Conservation (phyloP, 768 basidiomycete genomes). For the Xerocomellus amylosporus region DNA sequence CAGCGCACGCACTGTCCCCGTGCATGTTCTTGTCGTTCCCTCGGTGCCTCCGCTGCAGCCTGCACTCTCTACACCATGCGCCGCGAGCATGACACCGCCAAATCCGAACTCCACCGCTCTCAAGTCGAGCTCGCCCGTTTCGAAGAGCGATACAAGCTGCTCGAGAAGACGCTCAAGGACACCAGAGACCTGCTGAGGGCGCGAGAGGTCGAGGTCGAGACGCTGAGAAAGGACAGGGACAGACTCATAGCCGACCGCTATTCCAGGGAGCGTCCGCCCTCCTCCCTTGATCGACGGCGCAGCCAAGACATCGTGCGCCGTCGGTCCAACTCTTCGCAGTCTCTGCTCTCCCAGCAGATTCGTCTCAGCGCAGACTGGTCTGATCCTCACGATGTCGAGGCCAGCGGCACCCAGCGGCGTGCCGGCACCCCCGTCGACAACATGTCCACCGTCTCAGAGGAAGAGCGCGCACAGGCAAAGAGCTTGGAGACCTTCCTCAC, state of each 20-base stretch:
- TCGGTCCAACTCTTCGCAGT: conserved; percentile 32
- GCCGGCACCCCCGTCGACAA: conserved; percentile 19
- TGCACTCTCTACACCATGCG: conserved; percentile 41
- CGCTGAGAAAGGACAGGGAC: conserved; percentile 43
- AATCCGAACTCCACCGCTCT: conserved; percentile 53
- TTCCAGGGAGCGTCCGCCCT: conserved; percentile 18
- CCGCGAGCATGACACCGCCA: conserved; percentile 56
- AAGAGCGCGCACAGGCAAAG: conserved; percentile 56
- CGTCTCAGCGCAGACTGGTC: conserved; percentile 35
- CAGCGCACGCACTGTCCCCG: conserved; percentile 34
- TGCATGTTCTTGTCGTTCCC: conserved; percentile 31
- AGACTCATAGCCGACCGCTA: conserved; percentile 24
- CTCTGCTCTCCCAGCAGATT: conserved; percentile 29
- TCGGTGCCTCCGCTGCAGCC: conserved; percentile 41
- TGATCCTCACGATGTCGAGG: conserved; percentile 22
- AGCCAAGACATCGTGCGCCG: conserved; percentile 27
- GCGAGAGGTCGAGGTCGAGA: conserved; percentile 61
- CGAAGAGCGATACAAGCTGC: conserved; percentile 58
- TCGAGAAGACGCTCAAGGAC: conserved; percentile 64
- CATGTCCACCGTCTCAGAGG: conserved; percentile 39
- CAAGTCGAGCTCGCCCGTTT: conserved; percentile 53
- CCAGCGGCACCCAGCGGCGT: conserved; percentile 13
- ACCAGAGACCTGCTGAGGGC: conserved; percentile 56
- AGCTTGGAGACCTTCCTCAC: conserved; percentile 69
- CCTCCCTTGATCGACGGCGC: conserved; percentile 28